Conservation (phyloP, 768 basidiomycete species). For the Cubamyces sp. region DNA sequence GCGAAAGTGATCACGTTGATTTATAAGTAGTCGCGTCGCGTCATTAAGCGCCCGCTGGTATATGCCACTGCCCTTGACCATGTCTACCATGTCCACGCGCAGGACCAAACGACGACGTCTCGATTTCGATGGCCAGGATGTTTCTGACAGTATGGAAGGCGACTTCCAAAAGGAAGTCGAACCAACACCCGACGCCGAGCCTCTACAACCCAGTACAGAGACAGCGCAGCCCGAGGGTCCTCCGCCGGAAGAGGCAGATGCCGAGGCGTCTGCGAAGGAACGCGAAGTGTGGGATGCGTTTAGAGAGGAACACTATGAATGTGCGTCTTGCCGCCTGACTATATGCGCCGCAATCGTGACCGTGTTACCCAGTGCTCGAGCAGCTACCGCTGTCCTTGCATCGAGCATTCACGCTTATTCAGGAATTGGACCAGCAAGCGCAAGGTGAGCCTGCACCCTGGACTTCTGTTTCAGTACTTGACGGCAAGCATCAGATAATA, state of each 20-base stretch:
- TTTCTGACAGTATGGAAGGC: neutral
- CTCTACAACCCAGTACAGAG: neutral
- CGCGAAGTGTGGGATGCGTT: constrained; percentile 73
- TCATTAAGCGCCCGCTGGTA: neutral
- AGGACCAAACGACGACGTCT: constrained; percentile 19
- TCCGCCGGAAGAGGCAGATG: constrained; percentile 36
- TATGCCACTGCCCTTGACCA: neutral
- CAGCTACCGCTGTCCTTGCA: constrained; percentile 78
- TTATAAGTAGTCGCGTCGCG: constrained; percentile 5
- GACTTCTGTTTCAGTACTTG: neutral
- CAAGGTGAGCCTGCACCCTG: constrained; percentile 43
- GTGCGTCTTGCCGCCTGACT: constrained; percentile 40
- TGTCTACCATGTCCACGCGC: constrained; percentile 17
- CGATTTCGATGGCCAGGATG: neutral
- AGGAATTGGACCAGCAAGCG: constrained; percentile 72
- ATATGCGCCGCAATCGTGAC: neutral
- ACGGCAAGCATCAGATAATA: constrained; percentile 38
- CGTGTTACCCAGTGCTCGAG: constrained; percentile 62
- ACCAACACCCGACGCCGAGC: too few species aligned
- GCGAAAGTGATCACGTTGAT: neutral
- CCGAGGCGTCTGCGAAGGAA: constrained; percentile 45
- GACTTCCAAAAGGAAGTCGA: neutral
- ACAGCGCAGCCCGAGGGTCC: constrained; percentile 8
- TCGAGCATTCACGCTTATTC: constrained; percentile 68
- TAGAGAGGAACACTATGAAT: constrained; percentile 80